Base-by-base conservation (phyloP, 2,329 filamentous ascomycete genomes). In the Fusarium guadeloupense region DNA sequence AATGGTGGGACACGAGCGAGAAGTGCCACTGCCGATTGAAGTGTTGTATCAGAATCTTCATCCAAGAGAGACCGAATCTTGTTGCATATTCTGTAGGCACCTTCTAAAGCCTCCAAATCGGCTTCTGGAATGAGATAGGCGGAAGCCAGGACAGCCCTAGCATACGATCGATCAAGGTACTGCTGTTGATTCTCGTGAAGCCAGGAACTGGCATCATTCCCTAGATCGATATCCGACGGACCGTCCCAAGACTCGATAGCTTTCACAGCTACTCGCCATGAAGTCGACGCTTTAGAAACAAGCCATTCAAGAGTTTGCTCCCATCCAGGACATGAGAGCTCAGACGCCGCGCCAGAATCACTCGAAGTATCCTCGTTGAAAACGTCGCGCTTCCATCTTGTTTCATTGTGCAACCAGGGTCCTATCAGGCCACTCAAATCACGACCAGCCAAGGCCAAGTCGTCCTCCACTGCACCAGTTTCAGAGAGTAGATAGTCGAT, bases 201-300 rank as follows among this genome's bases (percentile, higher is more conserved):
- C 76, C 85, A 85, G 41, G 81, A 74, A 3, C 78, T 78, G 8
- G 82, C 81, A 63, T 82, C 85, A 12, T 83, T 84, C 4, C 87
- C 89, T 5, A 92, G 72, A 63, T 93, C 88, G 40, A 89, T 81
- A 69, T 93, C 90, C 7, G 79, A 78, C 1, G 90, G 89, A 0
- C 90, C 91, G 66, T 89, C 85, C 90, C 90, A 94, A 62, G 90
- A 84, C 57, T 87, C 83, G 28, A 93, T 78, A 8, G 84, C 86
- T 42, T 81, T 80, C 26, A 87, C 79, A n/a, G 85, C 83, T n/a
- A 87, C 77, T 21, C 74, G 77, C 81, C 91, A 89, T 14, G 86
- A 83, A 17, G 78, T 79, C 5, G 79, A 78, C 1, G 89, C 86
- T 57, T 86, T 84, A 4, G 76, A 70, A 13, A 83, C 79, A 33